Evolutionary conservation across 192 early-diverging fungal genomes (phyloP).

Genomic region (Funneliformis geosporum): DNA sequence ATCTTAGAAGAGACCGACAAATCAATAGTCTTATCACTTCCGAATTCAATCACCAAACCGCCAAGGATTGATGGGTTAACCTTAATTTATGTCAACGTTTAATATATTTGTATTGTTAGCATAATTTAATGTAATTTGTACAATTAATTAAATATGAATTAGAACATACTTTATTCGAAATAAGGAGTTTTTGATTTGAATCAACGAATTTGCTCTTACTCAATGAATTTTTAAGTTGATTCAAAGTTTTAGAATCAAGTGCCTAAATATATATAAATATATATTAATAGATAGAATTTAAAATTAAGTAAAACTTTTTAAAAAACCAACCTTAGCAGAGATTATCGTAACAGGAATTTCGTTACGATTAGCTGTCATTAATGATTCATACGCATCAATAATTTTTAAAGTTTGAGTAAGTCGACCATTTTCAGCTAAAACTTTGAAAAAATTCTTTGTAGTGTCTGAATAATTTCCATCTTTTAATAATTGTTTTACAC

Average conservation of each 20-base stretch:
- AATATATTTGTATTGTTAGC: too few relatives aligned
- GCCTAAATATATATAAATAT: conserved; percentile 48
- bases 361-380: conserved; percentile 89
- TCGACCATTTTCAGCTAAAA: conserved; percentile 94
- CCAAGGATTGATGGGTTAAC: conserved; percentile 91
- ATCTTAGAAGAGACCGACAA: conserved; percentile 94
- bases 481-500: conserved; percentile 67
- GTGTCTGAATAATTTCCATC: conserved; percentile 71
- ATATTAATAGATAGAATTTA: conserved; percentile 25
- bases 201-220: conserved; percentile 79
- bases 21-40: conserved; percentile 94
- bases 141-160: not conserved
- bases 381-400: conserved; percentile 72
- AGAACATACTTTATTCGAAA: conserved; percentile 76
- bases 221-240: conserved; percentile 74
- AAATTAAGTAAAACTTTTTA: not conserved
- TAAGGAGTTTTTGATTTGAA: conserved; percentile 77
- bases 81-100: conserved; percentile 35
- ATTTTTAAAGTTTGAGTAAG: conserved; percentile 82
- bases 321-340: conserved; percentile 72
- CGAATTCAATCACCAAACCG: conserved; percentile 95
- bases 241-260: conserved; percentile 71
- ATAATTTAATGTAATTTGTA: not conserved
- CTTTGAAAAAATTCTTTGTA: conserved; percentile 89
- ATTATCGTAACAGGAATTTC: conserved; percentile 88